Evolutionary conservation across 2,329 filamentous ascomycete species (phyloP), one percentile per base, ranked within the genome.

Genomic region (Aspergillus bombycis): DNA sequence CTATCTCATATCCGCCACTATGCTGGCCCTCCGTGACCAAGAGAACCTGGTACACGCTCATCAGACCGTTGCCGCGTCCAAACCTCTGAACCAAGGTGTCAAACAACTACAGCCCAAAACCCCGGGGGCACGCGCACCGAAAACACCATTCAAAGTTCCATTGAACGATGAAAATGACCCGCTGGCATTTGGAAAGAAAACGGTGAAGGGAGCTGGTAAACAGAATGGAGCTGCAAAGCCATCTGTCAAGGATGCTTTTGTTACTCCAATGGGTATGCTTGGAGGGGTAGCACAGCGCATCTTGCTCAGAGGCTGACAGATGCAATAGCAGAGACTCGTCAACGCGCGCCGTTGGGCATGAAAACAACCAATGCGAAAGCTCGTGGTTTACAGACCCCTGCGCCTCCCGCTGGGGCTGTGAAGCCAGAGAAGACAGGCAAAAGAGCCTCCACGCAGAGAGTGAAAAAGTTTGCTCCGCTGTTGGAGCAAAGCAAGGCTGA

Each of bases 291-390:
- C 4, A n/a, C 19, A 5, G 28, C 19, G 23, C 19, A 32, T 21
- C 8, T 12, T 26, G 43, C 26, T 16, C 10, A 12, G 8, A 38
- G 2, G 23, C 65, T 62, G 38, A 62, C 61, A 30, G 45, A 57
- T 38, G 50, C 38, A 32, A 50, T 56, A 66, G 61, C 65, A 89
- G 88, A 85, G 61, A 85, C 89, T 57, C 88, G 88, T 63, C 89
- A 83, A 64, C 89, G 94, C 72, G 93, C 94, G 43, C 91, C 93
- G 14, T 82, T 99, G 55, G 94, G 94, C 38, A 90, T 92, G 84
- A 99, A 99, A 80, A 98, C 94, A 1, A 98, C 95, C 58, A 99
- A 99, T 78, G 93, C 92, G 60, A 98, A 96, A 82, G 86, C 89
- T 64, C 87, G 84, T 74, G 84, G 83, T 57, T 85, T 88, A 68